Evolutionary conservation across 2,329 filamentous ascomycete species (phyloP).

Genomic region (Apiospora marii): DNA sequence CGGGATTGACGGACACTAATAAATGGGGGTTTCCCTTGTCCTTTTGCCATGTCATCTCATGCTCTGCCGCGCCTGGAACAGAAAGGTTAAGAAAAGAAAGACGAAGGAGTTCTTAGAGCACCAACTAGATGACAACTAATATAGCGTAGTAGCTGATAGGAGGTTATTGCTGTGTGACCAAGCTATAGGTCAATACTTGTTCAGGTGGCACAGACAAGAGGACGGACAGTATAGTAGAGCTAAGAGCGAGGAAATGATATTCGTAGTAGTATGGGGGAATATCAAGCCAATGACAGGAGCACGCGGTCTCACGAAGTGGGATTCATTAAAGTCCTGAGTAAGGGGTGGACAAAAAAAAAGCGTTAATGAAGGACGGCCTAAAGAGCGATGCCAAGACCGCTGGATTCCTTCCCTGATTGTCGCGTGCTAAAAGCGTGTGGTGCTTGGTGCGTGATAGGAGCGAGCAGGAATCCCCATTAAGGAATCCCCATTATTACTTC

Average conservation of each 20-base stretch:
- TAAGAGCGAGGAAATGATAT: too few species aligned
- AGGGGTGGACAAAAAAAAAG: neutral
- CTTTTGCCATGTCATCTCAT: neutral
- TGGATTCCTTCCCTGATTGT: neutral
- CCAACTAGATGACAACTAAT: neutral
- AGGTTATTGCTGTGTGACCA: neutral
- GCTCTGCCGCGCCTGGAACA: neutral
- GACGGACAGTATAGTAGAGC: too few species aligned
- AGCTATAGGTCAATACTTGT: neutral
- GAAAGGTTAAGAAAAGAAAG: neutral
- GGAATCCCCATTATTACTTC: slow-evolving; percentile 11
- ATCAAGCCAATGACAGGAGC: neutral
- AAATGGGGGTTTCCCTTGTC: neutral
- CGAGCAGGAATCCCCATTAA: neutral
- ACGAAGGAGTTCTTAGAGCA: neutral
- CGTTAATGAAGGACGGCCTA: neutral
- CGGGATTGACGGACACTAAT: slow-evolving; percentile 15
- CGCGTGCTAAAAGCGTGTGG: slow-evolving; percentile 3
- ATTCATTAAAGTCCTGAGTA: neutral
- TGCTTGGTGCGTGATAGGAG: neutral
- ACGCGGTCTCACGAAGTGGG: neutral
- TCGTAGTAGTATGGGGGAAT: neutral
- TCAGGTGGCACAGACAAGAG: neutral
- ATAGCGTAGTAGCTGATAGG: neutral
- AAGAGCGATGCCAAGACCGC: neutral